These are phyloP conservation scores for Dichomitus squalens DNA, from an alignment of 1,284 basidiomycete genomes.

Conservation along the genomic window DNA sequence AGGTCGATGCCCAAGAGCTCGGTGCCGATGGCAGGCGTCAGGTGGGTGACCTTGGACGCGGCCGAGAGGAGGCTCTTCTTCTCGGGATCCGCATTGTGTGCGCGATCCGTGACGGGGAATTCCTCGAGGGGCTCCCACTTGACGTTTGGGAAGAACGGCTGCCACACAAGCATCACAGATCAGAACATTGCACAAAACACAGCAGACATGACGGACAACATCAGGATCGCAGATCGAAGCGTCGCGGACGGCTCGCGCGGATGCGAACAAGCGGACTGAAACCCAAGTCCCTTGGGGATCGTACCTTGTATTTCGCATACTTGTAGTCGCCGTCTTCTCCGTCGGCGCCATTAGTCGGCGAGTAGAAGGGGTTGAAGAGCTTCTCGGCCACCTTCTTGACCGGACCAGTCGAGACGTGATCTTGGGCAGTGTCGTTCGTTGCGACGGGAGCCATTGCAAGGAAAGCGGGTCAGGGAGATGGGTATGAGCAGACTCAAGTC, in stretches of 20 bases:
- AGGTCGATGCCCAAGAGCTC: constrained; percentile 67
- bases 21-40: constrained; percentile 67
- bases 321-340: constrained; percentile 52
- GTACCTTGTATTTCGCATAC: constrained; percentile 64
- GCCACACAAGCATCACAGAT: background rate
- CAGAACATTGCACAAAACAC: background rate
- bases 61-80: constrained; percentile 59
- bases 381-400: constrained; percentile 16
- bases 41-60: constrained; percentile 59
- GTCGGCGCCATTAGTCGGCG: constrained; percentile 54
- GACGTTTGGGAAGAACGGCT: constrained; percentile 69
- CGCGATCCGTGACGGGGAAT: constrained; percentile 65
- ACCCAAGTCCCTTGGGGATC: background rate
- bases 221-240: background rate
- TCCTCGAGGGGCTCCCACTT: constrained; percentile 66
- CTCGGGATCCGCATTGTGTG: constrained; percentile 56
- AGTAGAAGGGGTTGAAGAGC: constrained; percentile 69
- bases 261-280: background rate
- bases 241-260: background rate
- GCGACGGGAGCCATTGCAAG: constrained; percentile 49
- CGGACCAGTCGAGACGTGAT: constrained; percentile 4
- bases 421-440: constrained; percentile 30
- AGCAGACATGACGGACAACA: background rate
- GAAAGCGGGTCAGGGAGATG: constrained; percentile 1
- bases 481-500: background rate